Percentiles rank a stretch among this genome's conserved stretches.
Conservation (phyloP, 306 rosid genomes). For the Delonix regia region DNA sequence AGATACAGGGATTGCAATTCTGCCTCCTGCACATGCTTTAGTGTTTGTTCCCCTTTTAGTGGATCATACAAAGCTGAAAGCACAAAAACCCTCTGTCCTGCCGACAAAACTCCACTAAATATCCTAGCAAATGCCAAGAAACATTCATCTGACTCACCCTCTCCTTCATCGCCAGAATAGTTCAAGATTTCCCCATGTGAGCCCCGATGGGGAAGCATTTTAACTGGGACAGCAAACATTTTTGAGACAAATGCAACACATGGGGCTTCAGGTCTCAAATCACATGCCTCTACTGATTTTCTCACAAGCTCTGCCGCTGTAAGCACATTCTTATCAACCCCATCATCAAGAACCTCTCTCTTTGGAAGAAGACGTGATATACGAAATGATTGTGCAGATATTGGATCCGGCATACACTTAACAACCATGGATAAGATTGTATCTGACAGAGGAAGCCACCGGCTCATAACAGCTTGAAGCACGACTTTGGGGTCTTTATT, state of each 20-base stretch:
- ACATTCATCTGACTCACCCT: constrained; percentile 79
- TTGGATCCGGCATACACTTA: constrained; percentile 72
- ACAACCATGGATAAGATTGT: constrained; percentile 75
- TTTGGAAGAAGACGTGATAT: constrained; percentile 68
- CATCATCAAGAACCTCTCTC: constrained; percentile 46
- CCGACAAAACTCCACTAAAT: constrained; percentile 75
- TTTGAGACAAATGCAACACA: constrained; percentile 88
- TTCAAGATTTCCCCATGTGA: constrained; percentile 43
- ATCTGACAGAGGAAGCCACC: constrained; percentile 84
- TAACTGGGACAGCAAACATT: constrained; percentile 86
- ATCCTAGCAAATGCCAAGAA: constrained; percentile 91
- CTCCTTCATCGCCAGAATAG: constrained; percentile 54
- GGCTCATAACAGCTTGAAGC: constrained; percentile 81
- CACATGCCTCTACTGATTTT: constrained; percentile 66
- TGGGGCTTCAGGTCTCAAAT: constrained; percentile 70
- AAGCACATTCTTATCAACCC: constrained; percentile 35
- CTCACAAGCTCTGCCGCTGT: constrained; percentile 60
- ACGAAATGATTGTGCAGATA: constrained; percentile 63
- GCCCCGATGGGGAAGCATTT: constrained; percentile 62
- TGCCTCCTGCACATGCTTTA: constrained; percentile 84
- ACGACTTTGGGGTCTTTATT: constrained; percentile 75
- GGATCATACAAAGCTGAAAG: constrained; percentile 95
- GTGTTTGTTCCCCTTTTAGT: constrained; percentile 69
- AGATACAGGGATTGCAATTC: constrained; percentile 71
- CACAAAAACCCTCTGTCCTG: constrained; percentile 76